Base-by-base conservation (phyloP, 495 filamentous ascomycete genomes). In the Amphirosellinia nigrospora region DNA sequence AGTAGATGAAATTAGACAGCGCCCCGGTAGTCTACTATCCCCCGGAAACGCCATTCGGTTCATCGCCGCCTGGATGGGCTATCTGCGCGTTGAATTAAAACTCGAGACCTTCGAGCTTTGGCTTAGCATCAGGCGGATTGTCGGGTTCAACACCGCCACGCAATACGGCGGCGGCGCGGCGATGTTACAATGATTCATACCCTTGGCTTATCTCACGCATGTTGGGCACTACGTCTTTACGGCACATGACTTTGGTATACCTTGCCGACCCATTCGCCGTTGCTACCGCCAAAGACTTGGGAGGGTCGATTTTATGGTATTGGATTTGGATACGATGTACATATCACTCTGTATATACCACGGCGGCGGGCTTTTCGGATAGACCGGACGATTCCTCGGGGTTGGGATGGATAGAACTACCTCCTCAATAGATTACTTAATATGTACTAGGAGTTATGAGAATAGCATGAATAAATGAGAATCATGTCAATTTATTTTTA, bases 1-100 rank as follows among this genome's bases (percentile, higher is more conserved):
- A 74, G 82, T 97, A 45, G 94, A 97, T 59, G 78, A 83, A 21
- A 88, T 97, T 64, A 74, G 81, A 21, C 55, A 71, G 59, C 65
- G 72, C 3, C 77, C 71, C 9, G 84, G 86, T 0, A 84, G 81
- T 55, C 70, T 86, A 8, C 76, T 81, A 16, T 83, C 84, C 80
- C 85, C 85, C 4, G 75, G 77, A n/a, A 88, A 87, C 66, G 72
- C 82, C n/a, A 36, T 86, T 19, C 61, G 80, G 3, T 74, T 86
- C 43, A 45, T 87, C 26, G 79, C 79, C 0, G 86, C 86, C 16
- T 88, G 85, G 84, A 62, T 87, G 62, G 81, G 82, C 0, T 84
- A 79, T 56, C 69, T 85, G 21, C 79, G 85, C 28, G 85, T 88
- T 0, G 86, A 85, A 72, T 23, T 84, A 9, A 87, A 86, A 77